These are phyloP conservation scores for Pyrenochaeta sp. DNA, from an alignment of 2,329 filamentous ascomycete species.

Conservation along the genomic window DNA sequence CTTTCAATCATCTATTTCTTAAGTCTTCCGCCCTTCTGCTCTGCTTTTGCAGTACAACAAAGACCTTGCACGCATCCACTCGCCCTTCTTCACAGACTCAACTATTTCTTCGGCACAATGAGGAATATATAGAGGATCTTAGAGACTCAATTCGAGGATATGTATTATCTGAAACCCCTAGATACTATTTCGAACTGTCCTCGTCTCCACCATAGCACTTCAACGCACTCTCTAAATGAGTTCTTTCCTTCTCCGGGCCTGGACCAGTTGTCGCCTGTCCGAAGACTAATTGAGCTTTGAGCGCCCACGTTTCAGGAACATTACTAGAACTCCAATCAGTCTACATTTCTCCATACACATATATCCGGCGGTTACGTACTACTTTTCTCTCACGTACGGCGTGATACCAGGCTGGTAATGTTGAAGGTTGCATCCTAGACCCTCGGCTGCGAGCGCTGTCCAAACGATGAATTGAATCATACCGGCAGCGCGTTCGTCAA, in stretches of 20 bases:
- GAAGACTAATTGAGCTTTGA: constrained; percentile 39
- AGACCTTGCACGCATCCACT: too few species aligned
- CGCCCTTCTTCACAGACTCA: too few species aligned
- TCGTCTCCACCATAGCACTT: constrained; percentile 30
- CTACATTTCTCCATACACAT: background rate
- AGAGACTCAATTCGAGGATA: too few species aligned
- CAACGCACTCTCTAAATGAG: constrained; percentile 37
- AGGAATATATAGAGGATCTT: too few species aligned
- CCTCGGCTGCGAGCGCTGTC: constrained; percentile 38
- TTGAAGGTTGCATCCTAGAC: constrained; percentile 36
- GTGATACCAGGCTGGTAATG: constrained; percentile 40
- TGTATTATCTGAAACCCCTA: background rate
- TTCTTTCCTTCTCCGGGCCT: constrained; percentile 37
- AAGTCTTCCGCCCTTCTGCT: too few species aligned
- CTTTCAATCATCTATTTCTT: too few species aligned
- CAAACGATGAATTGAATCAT: constrained; percentile 39
- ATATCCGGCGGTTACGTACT: background rate
- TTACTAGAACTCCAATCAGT: constrained; percentile 6
- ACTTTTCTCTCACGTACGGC: constrained; percentile 30
- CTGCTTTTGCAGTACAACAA: too few species aligned
- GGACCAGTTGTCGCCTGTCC: constrained; percentile 42
- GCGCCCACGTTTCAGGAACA: constrained; percentile 31
- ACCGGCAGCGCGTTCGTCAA: constrained; percentile 32
- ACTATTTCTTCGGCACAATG: too few species aligned
- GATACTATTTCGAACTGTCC: background rate